These are phyloP conservation scores for Scheffersomyces illinoinensis DNA, from an alignment of 1,139 yeast genomes.

Conservation along the genomic window DNA sequence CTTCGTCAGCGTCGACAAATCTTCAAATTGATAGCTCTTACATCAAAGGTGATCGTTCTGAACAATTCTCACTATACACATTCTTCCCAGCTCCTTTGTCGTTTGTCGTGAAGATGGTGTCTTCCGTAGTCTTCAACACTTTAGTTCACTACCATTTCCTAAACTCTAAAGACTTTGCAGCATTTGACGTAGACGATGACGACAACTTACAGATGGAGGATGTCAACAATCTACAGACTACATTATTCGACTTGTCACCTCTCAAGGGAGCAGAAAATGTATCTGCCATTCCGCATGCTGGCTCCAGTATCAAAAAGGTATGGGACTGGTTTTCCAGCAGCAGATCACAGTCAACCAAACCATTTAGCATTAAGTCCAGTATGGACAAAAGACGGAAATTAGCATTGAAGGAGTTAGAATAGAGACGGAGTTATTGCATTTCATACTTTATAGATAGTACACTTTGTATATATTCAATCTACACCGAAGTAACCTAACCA, in stretches of 20 bases:
- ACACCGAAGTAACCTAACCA: not conserved
- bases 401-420: constrained; percentile 43
- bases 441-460: not conserved
- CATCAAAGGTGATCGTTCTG: constrained; percentile 40
- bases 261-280: constrained; percentile 41
- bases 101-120: constrained; percentile 20
- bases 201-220: constrained; percentile 26
- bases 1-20: constrained; percentile 7
- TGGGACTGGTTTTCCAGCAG: constrained; percentile 29
- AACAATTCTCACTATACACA: constrained; percentile 42
- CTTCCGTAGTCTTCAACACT: constrained; percentile 19
- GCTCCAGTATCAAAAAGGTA: constrained; percentile 18
- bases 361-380: constrained; percentile 19
- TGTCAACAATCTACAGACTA: constrained; percentile 31
- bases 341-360: constrained; percentile 9
- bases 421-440: not conserved
- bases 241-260: constrained; percentile 42
- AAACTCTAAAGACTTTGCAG: constrained; percentile 26
- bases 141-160: constrained; percentile 25
- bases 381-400: constrained; percentile 45
- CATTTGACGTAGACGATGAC: constrained; percentile 23
- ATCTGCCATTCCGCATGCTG: constrained; percentile 27
- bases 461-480: not conserved
- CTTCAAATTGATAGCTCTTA: constrained; percentile 26
- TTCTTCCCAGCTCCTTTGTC: constrained; percentile 48